Evolutionary conservation across 768 basidiomycete genomes (phyloP).

Genomic region (Leccinum fibrillosum): DNA sequence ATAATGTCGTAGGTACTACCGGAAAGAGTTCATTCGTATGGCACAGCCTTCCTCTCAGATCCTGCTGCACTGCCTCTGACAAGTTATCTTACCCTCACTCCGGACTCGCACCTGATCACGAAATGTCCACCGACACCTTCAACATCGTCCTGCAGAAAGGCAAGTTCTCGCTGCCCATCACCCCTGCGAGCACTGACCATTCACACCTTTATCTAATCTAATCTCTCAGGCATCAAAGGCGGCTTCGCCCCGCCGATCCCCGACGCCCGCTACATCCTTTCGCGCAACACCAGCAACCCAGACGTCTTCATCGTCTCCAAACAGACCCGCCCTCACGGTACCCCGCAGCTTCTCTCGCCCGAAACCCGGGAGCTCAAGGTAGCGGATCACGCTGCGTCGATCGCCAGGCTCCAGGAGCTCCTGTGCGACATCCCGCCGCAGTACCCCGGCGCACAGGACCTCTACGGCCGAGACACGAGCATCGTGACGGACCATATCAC

Average conservation of each 20-base stretch:
- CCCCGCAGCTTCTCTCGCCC: conserved; percentile 39
- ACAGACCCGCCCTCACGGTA: conserved; percentile 48
- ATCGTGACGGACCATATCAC: conserved; percentile 37
- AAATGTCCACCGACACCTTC: conserved; percentile 19
- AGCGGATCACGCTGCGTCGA: conserved; percentile 1
- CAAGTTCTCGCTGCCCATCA: conserved; percentile 14
- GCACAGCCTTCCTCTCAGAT: not conserved
- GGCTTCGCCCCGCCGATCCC: conserved; percentile 74
- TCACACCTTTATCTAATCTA: not conserved
- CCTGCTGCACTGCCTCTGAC: not conserved
- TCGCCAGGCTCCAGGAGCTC: conserved; percentile 48
- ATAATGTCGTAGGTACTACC: not conserved
- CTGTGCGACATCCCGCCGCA: conserved; percentile 44
- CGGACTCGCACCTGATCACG: not conserved
- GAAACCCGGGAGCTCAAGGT: conserved; percentile 48
- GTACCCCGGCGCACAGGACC: conserved; percentile 59
- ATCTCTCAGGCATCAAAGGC: conserved; percentile 55
- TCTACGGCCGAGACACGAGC: conserved; percentile 67
- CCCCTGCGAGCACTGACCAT: not conserved
- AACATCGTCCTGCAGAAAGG: conserved; percentile 50
- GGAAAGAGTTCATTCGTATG: no score
- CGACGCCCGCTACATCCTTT: conserved; percentile 50
- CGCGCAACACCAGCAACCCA: conserved; percentile 31
- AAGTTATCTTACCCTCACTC: not conserved
- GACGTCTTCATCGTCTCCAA: conserved; percentile 43